Conservation (phyloP, 768 basidiomycete genomes). For the Hygrocybe punicea region DNA sequence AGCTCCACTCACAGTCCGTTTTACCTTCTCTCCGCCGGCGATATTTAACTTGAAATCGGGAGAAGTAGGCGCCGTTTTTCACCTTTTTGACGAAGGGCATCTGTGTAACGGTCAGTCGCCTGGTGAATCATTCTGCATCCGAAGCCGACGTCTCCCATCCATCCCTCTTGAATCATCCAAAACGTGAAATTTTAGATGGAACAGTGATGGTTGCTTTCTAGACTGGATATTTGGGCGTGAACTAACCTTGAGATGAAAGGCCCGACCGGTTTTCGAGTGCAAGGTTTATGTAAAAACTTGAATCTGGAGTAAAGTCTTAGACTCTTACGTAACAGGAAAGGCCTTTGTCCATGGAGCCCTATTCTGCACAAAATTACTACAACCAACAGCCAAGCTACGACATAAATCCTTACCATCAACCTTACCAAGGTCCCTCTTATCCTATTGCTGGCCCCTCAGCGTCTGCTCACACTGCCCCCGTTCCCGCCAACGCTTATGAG, state of each 20-base stretch:
- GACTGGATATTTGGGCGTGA: no score
- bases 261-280: no score
- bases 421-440: conserved; percentile 73
- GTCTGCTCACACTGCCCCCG: conserved; percentile 68
- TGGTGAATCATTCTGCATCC: not conserved
- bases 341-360: not conserved
- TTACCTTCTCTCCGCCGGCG: conserved; percentile 96
- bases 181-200: no score
- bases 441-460: conserved; percentile 64
- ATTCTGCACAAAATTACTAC: conserved; percentile 24
- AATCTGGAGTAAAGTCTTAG: no score
- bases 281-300: no score
- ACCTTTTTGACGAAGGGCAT: conserved; percentile 98
- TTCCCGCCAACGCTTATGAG: conserved; percentile 87
- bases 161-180: not conserved
- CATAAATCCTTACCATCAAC: conserved; percentile 78
- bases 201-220: no score
- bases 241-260: no score
- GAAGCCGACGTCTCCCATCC: not conserved
- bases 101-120: conserved; percentile 23
- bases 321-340: no score
- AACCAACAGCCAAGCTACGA: conserved; percentile 49
- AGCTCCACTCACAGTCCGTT: conserved; percentile 79
- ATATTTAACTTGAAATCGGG: conserved; percentile 98
- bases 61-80: conserved; percentile 97